phyloP scores from a whole-genome alignment of 108 stramenopile genomes.

The Halocafeteria seosinensis region DNA sequence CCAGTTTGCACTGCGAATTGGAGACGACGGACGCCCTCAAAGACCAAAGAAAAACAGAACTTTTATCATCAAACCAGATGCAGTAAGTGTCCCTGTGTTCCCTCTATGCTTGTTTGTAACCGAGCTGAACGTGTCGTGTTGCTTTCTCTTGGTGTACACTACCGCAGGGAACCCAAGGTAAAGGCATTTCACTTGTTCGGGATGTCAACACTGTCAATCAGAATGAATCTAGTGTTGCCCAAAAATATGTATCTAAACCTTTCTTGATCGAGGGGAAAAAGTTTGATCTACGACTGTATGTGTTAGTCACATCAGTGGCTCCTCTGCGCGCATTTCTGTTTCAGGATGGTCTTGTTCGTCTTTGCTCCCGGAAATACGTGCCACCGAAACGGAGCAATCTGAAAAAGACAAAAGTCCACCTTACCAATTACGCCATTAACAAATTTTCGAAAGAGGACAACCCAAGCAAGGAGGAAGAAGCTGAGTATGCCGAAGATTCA shows the following conservation, averaged over 20 bases:
- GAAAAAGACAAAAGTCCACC: conserved; percentile 53
- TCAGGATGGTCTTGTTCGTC: conserved; percentile 44
- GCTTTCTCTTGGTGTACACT: background rate
- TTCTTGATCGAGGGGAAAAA: conserved; percentile 59
- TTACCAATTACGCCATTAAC: conserved; percentile 66
- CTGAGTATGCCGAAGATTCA: conserved; percentile 9
- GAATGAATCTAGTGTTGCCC: conserved; percentile 44
- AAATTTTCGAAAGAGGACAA: conserved; percentile 25
- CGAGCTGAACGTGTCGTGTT: background rate
- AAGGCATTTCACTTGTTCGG: conserved; percentile 51
- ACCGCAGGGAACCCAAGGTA: conserved; percentile 49
- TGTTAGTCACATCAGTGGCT: conserved; percentile 46
- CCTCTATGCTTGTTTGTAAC: background rate
- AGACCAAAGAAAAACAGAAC: conserved; percentile 37
- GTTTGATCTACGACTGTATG: conserved; percentile 64
- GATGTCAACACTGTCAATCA: conserved; percentile 34
- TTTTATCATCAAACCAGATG: conserved; percentile 54
- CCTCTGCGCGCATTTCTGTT: conserved; percentile 56
- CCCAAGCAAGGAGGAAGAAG: conserved; percentile 15
- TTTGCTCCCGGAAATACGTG: conserved; percentile 55
- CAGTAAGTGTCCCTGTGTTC: background rate
- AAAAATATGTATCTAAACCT: conserved; percentile 52
- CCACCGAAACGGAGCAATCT: conserved; percentile 41
- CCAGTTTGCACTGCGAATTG: conserved; percentile 35
- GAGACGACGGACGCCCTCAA: too few relatives aligned